These are phyloP conservation scores for Cadophora gregata DNA, from an alignment of 2,329 filamentous ascomycete species.

Conservation along the genomic window DNA sequence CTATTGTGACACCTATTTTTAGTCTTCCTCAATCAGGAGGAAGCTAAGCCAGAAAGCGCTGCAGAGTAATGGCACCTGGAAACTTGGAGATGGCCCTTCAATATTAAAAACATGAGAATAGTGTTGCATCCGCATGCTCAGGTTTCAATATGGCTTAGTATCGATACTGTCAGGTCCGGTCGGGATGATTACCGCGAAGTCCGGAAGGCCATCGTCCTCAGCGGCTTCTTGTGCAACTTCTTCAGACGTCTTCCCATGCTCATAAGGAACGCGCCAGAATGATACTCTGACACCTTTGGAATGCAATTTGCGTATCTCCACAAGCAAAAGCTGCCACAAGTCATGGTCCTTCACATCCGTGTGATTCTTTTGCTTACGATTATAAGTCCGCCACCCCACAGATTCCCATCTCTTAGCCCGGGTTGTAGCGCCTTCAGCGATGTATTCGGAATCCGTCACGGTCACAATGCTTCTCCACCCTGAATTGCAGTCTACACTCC, in stretches of 20 bases:
- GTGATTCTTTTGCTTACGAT: slow-evolving; percentile 19
- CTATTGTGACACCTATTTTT: too few species aligned
- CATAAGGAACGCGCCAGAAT: slow-evolving; percentile 55
- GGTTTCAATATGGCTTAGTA: too few species aligned
- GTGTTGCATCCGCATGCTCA: too few species aligned
- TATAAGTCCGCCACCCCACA: slow-evolving; percentile 52
- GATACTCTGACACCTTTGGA: slow-evolving; percentile 46
- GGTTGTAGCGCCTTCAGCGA: slow-evolving; percentile 52
- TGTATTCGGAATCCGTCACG: slow-evolving; percentile 60
- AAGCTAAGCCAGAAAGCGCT: too few species aligned
- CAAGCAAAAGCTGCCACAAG: slow-evolving; percentile 57
- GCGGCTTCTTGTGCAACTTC: slow-evolving; percentile 15
- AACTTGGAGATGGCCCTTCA: too few species aligned
- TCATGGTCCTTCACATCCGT: slow-evolving; percentile 55
- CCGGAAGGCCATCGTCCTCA: neutral
- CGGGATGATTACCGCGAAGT: neutral
- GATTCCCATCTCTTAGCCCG: slow-evolving; percentile 52
- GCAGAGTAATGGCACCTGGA: too few species aligned
- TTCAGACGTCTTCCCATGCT: slow-evolving; percentile 53
- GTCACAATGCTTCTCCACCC: slow-evolving; percentile 52
- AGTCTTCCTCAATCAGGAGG: too few species aligned
- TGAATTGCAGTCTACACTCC: slow-evolving; percentile 48
- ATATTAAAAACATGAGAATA: too few species aligned
- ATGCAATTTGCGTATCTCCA: slow-evolving; percentile 46
- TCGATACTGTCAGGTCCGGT: too few species aligned